These are phyloP conservation scores for Tulasnella sp. DNA, from an alignment of 768 basidiomycete species.

Conservation along the genomic window DNA sequence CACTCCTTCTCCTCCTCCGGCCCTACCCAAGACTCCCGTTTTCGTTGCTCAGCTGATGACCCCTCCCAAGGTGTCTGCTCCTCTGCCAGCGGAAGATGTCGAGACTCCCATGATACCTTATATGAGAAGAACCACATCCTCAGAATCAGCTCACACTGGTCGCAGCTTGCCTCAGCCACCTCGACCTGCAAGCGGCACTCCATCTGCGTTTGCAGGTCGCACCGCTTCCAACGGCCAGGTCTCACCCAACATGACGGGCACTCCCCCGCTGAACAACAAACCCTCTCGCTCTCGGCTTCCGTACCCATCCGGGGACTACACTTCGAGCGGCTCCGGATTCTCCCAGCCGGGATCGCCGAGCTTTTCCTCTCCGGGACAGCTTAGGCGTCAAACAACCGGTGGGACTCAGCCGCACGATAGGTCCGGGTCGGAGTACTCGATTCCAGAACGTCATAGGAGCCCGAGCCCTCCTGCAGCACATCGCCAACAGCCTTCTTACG, in stretches of 20 bases:
- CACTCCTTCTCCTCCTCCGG: constrained; percentile 37
- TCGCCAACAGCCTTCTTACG: not conserved
- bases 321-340: constrained; percentile 37
- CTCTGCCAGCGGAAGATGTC: not conserved
- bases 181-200: not conserved
- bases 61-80: not conserved
- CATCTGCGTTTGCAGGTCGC: constrained; percentile 9
- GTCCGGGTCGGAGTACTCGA: constrained; percentile 23
- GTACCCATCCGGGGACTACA: constrained; percentile 76
- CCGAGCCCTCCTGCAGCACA: constrained; percentile 1
- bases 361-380: constrained; percentile 20
- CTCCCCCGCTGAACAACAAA: not conserved
- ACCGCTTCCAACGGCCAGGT: constrained; percentile 12
- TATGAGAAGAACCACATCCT: not conserved
- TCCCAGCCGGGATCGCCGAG: constrained; percentile 40
- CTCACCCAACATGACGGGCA: not conserved
- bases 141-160: not conserved
- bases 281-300: constrained; percentile 48
- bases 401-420: not conserved
- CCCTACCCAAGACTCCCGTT: not conserved
- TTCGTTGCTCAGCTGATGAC: not conserved
- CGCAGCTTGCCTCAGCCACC: constrained; percentile 36
- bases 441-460: constrained; percentile 1
- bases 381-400: not conserved
- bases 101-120: not conserved